Percentiles rank a stretch among this genome's conserved stretches.
These are phyloP conservation scores for Salix purpurea DNA, from an alignment of 345 rosid genomes.

Conservation along the genomic window DNA sequence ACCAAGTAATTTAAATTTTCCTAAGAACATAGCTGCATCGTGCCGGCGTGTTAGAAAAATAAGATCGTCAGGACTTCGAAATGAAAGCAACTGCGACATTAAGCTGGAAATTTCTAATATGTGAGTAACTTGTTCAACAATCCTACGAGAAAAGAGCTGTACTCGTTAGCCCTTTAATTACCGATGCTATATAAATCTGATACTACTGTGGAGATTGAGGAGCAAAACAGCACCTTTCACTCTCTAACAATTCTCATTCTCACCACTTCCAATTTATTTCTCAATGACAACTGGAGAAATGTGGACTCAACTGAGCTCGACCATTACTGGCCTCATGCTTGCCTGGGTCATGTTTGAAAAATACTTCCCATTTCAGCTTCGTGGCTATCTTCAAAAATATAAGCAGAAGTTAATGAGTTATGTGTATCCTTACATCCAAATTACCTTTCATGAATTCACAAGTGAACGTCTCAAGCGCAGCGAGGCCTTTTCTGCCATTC, in stretches of 20 bases:
- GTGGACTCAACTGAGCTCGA: constrained; percentile 2
- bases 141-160: too few species aligned
- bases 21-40: too few species aligned
- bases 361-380: not conserved
- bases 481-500: not conserved
- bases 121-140: not conserved
- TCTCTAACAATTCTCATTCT: not conserved
- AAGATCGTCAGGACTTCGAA: not conserved
- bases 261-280: too few species aligned
- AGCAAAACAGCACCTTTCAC: not conserved
- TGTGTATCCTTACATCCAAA: not conserved
- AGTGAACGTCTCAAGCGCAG: not conserved
- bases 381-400: not conserved
- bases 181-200: not conserved
- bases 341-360: not conserved
- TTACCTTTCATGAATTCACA: constrained; percentile 3
- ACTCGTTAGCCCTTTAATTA: not conserved
- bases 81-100: not conserved
- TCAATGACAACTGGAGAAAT: not conserved
- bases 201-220: not conserved
- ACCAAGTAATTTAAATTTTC: too few species aligned
- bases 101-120: not conserved
- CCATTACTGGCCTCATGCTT: not conserved
- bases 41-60: not conserved
- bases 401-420: not conserved